Conservation (phyloP, 139 green algal species). For the Volvox reticuliferus region DNA sequence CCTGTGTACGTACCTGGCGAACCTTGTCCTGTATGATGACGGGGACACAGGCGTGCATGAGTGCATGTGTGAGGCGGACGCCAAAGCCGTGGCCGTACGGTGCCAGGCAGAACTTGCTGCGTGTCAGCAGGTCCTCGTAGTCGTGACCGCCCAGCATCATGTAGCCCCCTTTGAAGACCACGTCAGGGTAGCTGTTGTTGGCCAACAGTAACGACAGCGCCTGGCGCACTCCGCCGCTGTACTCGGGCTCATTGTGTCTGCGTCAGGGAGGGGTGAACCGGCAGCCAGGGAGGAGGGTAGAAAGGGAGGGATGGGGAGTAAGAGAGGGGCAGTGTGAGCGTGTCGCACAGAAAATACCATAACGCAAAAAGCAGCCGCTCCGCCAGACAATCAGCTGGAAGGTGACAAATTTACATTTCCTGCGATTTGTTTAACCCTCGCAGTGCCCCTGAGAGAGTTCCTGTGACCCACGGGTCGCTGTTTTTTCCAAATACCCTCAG, state of each 20-base stretch:
- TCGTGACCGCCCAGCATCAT: background rate
- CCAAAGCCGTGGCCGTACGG: slow-evolving; percentile 57
- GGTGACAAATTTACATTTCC: too few relatives aligned
- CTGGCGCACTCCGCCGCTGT: slow-evolving; percentile 49
- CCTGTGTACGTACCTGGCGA: background rate
- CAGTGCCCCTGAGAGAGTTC: too few relatives aligned
- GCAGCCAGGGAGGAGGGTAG: background rate
- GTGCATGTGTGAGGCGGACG: slow-evolving; percentile 48
- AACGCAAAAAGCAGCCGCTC: too few relatives aligned
- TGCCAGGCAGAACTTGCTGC: slow-evolving; percentile 51
- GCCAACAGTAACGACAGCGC: slow-evolving; percentile 29
- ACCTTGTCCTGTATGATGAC: slow-evolving; percentile 57
- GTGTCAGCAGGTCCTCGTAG: slow-evolving; percentile 32
- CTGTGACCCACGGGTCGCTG: too few relatives aligned
- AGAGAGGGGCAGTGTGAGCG: background rate
- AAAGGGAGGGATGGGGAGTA: background rate
- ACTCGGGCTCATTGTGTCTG: slow-evolving; percentile 52
- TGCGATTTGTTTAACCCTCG: too few relatives aligned
- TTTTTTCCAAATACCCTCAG: too few relatives aligned
- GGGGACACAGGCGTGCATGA: slow-evolving; percentile 53
- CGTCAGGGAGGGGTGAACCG: background rate
- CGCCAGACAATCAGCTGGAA: too few relatives aligned
- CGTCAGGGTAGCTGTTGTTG: slow-evolving; percentile 15
- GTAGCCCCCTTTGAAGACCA: slow-evolving; percentile 35
- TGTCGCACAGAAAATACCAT: too few relatives aligned